Evolutionary conservation across 1,284 basidiomycete genomes (phyloP), one percentile per base, ranked within the genome.

Genomic region (Schizophyllum commune): DNA sequence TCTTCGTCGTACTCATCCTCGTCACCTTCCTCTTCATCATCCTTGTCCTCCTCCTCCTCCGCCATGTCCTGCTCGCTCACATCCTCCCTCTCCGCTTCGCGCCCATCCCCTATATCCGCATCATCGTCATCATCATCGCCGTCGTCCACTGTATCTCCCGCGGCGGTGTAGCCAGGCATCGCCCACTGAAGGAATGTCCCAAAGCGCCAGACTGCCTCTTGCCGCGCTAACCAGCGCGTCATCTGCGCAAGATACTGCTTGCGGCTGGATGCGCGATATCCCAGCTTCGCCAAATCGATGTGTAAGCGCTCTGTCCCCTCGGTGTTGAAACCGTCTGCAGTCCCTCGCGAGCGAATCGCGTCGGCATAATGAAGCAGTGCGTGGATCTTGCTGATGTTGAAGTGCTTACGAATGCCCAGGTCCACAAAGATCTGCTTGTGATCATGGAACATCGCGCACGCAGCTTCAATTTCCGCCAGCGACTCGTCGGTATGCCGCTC

Each of bases 241-340:
- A 77, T 78, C 54, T 76, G 75, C 0, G 64, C 21, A 32, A 70
- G 68, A 55, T 74, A 70, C 19, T 76, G 70, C 47, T 72, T 71
- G 17, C 65, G 66, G 60, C 75, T 76, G 2, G 70, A 71, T 0
- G 72, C 68, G 5, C 67, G 64, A 55, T 74, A 75, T 0, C 68
- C 72, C 20, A 72, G 62, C 51, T 65, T 65, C 0, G 64, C 60
- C n/a, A 65, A 33, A 20, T 63, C 62, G 32, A 63, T 63, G 53
- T 62, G 62, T 9, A 63, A 53, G 5, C 60, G 60, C 33, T 65
- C 64, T 1, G 64, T 65, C 33, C 52, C 20, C 22, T 63, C 60
- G n/a, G 64, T 65, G 56, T 65, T 65, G 54, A 53, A 63, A 27
- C 63, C 63, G n/a, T 64, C 61, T 1, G 56, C 22, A 8, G 63